Evolutionary conservation across 2,329 filamentous ascomycete species (phyloP), one percentile per base, ranked within the genome.

Genomic region (Scedosporium minutisporum): DNA sequence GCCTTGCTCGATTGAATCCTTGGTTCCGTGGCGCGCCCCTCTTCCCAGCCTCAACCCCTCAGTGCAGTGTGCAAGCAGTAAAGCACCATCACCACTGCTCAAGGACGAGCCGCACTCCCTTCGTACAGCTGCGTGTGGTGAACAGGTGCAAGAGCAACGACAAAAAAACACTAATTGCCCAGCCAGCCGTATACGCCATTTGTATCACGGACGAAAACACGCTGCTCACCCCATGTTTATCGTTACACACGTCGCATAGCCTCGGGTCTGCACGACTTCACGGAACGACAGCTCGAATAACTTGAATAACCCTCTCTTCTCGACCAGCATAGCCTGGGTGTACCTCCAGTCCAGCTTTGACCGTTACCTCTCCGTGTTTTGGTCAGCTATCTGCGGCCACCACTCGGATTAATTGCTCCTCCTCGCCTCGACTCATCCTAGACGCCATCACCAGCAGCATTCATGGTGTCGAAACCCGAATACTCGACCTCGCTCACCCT

Each of bases 401-500:
- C 18, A 14, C 51, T 7, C 23, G 5, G 18, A 23, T 25, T 23
- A 41, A 12, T 16, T 57, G 6, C 53, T 16, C 55, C 27, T 21
- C 14, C 55, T 16, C 18, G 18, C 51, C 10, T 14, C 51, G 12
- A 46, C 18, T 16, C 6, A 48, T 23, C 44, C 44, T 48, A 10
- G 44, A 23, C 16, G 44, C 44, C 44, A n/a, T 6, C n/a, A n/a
- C 44, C n/a, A n/a, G 9, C 27, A 18, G 29, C 64, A 69, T 75
- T 72, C 73, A 87, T 87, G 84, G 83, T 87, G 73, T 87, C 85
- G 72, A 84, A 86, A 75, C 79, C 82, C 69, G 82, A 86, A 65
- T 75, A 27, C 63, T 58, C 77, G 64, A 75, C 77, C 69, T 80
- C 84, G 68, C 76, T 86, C 67, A 78, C 82, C 70, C 76, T 84